These are phyloP conservation scores for Boletus speciosus DNA, from an alignment of 768 basidiomycete species.

Conservation along the genomic window DNA sequence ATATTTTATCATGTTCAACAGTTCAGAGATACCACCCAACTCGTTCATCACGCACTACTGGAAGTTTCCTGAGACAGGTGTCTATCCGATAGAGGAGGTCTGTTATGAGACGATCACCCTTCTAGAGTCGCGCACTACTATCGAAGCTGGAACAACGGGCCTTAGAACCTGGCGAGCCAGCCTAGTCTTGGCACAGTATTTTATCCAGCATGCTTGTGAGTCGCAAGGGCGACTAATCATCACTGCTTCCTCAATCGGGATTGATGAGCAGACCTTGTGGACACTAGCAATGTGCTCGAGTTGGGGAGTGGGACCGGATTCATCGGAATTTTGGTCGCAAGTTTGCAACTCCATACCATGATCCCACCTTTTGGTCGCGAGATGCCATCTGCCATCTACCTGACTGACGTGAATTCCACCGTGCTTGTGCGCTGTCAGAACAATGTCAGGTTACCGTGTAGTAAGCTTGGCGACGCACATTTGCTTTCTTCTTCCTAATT, in stretches of 20 bases:
- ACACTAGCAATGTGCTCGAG: slow-evolving; percentile 54
- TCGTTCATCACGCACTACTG: slow-evolving; percentile 72
- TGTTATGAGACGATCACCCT: slow-evolving; percentile 51
- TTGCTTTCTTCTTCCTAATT: neutral
- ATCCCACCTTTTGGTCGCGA: neutral
- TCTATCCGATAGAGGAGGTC: neutral
- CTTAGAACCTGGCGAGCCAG: slow-evolving; percentile 78
- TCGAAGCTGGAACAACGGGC: slow-evolving; percentile 77
- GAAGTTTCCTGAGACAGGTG: slow-evolving; percentile 24
- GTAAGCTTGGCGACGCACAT: slow-evolving; percentile 39
- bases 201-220: slow-evolving; percentile 56
- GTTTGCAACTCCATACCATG: slow-evolving; percentile 42
- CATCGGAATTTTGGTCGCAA: slow-evolving; percentile 59
- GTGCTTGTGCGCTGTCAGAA: slow-evolving; percentile 59
- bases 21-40: slow-evolving; percentile 29
- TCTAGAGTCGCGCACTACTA: slow-evolving; percentile 67
- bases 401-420: slow-evolving; percentile 64
- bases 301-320: slow-evolving; percentile 78
- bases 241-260: neutral
- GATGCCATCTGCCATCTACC: slow-evolving; percentile 32
- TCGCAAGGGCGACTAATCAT: neutral
- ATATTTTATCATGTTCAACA: slow-evolving; percentile 2
- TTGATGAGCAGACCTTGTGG: slow-evolving; percentile 5
- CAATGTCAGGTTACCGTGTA: slow-evolving; percentile 64
- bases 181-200: slow-evolving; percentile 58